These are phyloP conservation scores for Zygoascus biomembranicola DNA, from an alignment of 805 yeast species.

Conservation along the genomic window DNA sequence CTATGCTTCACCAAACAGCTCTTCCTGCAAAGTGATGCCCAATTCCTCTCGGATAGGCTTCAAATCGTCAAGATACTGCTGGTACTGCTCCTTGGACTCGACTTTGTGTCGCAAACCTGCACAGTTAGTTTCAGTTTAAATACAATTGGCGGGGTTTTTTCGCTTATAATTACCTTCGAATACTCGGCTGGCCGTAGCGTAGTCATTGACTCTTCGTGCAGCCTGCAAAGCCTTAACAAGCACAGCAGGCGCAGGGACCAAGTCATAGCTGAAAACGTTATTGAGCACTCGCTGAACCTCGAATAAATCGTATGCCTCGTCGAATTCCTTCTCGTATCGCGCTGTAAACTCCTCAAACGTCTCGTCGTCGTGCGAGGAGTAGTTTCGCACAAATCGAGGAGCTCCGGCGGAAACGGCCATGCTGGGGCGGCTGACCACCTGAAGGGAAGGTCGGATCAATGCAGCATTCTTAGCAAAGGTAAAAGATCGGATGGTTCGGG, in stretches of 20 bases:
- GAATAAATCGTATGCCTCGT: slow-evolving; percentile 80
- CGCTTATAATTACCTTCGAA: slow-evolving; percentile 60
- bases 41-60: slow-evolving; percentile 85
- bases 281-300: slow-evolving; percentile 92
- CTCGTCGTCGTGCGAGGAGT: slow-evolving; percentile 83
- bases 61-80: slow-evolving; percentile 91
- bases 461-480: neutral
- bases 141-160: neutral
- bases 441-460: neutral
- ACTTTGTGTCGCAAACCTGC: slow-evolving; percentile 76
- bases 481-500: slow-evolving; percentile 1
- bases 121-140: neutral
- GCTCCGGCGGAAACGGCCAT: slow-evolving; percentile 3
- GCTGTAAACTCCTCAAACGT: slow-evolving; percentile 90
- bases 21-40: slow-evolving; percentile 89
- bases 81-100: slow-evolving; percentile 87
- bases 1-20: slow-evolving; percentile 40
- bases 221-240: slow-evolving; percentile 94
- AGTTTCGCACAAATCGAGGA: slow-evolving; percentile 41
- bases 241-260: slow-evolving; percentile 96
- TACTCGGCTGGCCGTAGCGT: slow-evolving; percentile 97
- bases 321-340: slow-evolving; percentile 91
- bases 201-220: slow-evolving; percentile 97
- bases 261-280: slow-evolving; percentile 96
- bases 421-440: neutral